Conservation (phyloP, 352 stramenopile genomes). For the Lagenidium giganteum region DNA sequence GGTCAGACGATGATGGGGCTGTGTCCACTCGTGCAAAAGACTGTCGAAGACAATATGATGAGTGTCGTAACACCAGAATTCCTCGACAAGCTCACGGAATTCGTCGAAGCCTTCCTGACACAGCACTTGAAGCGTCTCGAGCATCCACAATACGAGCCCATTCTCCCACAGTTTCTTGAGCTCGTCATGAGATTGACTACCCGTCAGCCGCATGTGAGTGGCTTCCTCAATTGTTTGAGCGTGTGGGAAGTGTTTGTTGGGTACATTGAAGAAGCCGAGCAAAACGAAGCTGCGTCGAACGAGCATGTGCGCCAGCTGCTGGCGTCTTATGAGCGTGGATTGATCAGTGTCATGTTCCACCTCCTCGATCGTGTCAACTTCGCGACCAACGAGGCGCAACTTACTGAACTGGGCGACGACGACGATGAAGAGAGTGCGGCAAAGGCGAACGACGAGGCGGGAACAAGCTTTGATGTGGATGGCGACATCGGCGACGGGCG, state of each 20-base stretch:
- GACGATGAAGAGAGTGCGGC: constrained; percentile 32
- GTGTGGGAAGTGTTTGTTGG: constrained; percentile 82
- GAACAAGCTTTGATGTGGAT: constrained; percentile 26
- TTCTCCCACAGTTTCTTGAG: constrained; percentile 50
- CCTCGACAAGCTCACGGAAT: constrained; percentile 71
- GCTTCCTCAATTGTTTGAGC: constrained; percentile 73
- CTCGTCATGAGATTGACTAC: constrained; percentile 56
- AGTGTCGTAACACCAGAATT: constrained; percentile 45
- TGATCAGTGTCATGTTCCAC: constrained; percentile 75
- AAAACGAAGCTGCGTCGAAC: constrained; percentile 57
- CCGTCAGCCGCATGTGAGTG: constrained; percentile 66
- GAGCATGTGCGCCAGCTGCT: constrained; percentile 42
- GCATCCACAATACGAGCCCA: constrained; percentile 33
- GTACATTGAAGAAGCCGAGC: constrained; percentile 75
- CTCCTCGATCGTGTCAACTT: constrained; percentile 70
- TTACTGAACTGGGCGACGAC: constrained; percentile 54
- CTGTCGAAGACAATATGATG: constrained; percentile 48
- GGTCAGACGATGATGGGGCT: constrained; percentile 44
- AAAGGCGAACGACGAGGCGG: background rate
- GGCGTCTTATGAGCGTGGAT: constrained; percentile 57
- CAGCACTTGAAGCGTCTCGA: constrained; percentile 73
- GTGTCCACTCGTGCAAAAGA: constrained; percentile 57
- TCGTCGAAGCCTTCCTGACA: constrained; percentile 69
- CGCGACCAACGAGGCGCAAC: constrained; percentile 50
- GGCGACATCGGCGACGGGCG: constrained; percentile 21